Conservation (phyloP, 495 filamentous ascomycete species). For the Mycothermus thermophilus region DNA sequence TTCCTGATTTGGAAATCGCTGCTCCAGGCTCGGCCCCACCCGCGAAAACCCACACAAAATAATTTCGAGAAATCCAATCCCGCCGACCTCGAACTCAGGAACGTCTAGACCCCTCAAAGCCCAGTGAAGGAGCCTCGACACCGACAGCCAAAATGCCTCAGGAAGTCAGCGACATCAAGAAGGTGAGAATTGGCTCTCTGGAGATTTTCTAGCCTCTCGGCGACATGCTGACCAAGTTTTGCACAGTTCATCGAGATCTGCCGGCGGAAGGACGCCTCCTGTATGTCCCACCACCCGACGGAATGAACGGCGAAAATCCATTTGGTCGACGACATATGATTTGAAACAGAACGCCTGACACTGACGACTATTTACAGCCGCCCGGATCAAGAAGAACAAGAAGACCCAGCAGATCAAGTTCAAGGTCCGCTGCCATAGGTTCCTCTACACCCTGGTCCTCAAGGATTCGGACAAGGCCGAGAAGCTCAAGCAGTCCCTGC, state of each 20-base stretch:
- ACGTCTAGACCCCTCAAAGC: conserved; percentile 8
- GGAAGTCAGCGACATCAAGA: conserved; percentile 98
- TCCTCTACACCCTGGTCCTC: conserved; percentile 93
- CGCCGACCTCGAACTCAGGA: conserved; percentile 3
- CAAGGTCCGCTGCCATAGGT: conserved; percentile 95
- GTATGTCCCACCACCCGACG: conserved; percentile 32
- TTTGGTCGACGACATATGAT: conserved; percentile 1
- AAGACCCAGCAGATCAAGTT: conserved; percentile 88
- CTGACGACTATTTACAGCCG: conserved; percentile 43
- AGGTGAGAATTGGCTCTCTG: conserved; percentile 21
- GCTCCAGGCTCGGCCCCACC: no score
- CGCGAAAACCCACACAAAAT: conserved; percentile 20
- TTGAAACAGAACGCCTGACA: conserved; percentile 30
- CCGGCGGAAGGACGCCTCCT: conserved; percentile 94
- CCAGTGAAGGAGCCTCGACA: conserved; percentile 19
- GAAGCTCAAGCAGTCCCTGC: conserved; percentile 98
- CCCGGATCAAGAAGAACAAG: conserved; percentile 93
- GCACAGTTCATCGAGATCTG: conserved; percentile 97
- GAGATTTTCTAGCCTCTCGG: background rate
- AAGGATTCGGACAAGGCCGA: conserved; percentile 98
- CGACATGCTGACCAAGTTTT: conserved; percentile 19
- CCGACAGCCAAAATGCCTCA: conserved; percentile 67
- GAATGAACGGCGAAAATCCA: no score
- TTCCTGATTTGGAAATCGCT: no score
- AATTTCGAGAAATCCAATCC: conserved; percentile 21